phyloP scores from a whole-genome alignment of 2,329 filamentous ascomycete genomes.

The Botrytis elliptica region DNA sequence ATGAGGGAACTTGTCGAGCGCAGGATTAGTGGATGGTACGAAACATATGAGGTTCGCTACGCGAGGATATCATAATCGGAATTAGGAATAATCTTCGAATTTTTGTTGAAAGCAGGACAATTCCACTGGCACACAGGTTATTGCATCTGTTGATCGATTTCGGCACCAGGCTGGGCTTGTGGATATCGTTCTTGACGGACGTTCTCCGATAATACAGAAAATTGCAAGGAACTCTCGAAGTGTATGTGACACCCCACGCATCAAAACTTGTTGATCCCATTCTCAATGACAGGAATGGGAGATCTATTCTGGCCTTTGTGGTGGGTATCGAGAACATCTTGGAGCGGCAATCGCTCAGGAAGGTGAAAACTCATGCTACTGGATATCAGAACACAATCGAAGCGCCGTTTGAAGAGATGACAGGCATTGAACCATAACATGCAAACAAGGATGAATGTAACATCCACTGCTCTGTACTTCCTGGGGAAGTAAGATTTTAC shows the following conservation, averaged over 20 bases:
- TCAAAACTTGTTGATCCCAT: neutral
- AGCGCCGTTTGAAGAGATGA: neutral
- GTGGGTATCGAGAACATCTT: neutral
- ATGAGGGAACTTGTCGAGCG: slow-evolving; percentile 15
- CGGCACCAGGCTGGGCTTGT: neutral
- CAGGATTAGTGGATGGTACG: slow-evolving; percentile 8
- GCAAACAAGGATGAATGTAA: neutral
- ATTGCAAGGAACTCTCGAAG: neutral
- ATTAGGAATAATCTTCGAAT: neutral
- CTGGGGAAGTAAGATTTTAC: neutral
- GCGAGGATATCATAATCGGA: slow-evolving; percentile 2
- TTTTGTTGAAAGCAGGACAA: neutral
- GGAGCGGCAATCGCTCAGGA: neutral
- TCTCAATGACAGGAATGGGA: neutral
- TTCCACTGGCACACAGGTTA: neutral
- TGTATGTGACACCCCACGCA: no score
- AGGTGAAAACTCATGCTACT: neutral
- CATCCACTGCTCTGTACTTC: neutral
- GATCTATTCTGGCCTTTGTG: neutral
- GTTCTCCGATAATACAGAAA: neutral
- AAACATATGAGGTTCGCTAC: slow-evolving; percentile 14
- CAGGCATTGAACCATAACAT: neutral
- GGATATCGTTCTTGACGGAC: neutral
- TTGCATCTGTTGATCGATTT: neutral
- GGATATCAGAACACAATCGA: neutral